These are phyloP conservation scores for Claviceps spartinae DNA, from an alignment of 2,329 filamentous ascomycete species.

Conservation along the genomic window DNA sequence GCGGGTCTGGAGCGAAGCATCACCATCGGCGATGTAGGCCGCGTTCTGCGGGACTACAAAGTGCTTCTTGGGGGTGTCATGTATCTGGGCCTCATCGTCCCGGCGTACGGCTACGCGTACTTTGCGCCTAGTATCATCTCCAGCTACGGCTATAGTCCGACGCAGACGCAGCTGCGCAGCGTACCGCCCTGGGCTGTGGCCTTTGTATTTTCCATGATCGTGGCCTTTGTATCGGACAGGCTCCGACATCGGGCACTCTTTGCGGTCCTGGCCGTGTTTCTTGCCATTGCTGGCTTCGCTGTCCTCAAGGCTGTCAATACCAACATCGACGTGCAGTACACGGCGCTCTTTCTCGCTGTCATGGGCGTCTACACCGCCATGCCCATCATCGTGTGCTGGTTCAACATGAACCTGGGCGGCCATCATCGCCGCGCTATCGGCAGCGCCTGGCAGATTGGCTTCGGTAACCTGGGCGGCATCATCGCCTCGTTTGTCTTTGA, in stretches of 20 bases:
- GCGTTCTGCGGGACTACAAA: constrained; percentile 60
- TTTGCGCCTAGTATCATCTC: constrained; percentile 61
- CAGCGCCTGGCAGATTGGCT: constrained; percentile 63
- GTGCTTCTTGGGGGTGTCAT: constrained; percentile 63
- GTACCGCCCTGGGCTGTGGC: constrained; percentile 51
- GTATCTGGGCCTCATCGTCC: constrained; percentile 70
- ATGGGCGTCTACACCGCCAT: constrained; percentile 76
- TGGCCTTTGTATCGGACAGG: constrained; percentile 61
- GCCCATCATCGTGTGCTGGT: constrained; percentile 77
- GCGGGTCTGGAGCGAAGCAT: constrained; percentile 50
- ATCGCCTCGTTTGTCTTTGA: constrained; percentile 62
- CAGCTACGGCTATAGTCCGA: constrained; percentile 48
- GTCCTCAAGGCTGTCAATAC: constrained; percentile 62
- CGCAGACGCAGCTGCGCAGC: constrained; percentile 43
- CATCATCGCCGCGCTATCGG: constrained; percentile 59
- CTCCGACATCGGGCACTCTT: constrained; percentile 63
- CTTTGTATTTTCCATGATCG: constrained; percentile 64
- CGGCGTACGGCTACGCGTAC: constrained; percentile 66
- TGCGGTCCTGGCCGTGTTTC: constrained; percentile 50
- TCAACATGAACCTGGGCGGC: constrained; percentile 64
- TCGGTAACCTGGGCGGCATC: constrained; percentile 69
- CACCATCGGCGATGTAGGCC: constrained; percentile 42
- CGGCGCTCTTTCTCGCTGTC: constrained; percentile 67
- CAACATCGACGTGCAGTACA: constrained; percentile 56
- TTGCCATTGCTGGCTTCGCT: constrained; percentile 61